A percentile compares a stretch with the other conserved stretches of the same genome.
phyloP scores from a whole-genome alignment of 306 rosid species.

The Hippophae tibetana region DNA sequence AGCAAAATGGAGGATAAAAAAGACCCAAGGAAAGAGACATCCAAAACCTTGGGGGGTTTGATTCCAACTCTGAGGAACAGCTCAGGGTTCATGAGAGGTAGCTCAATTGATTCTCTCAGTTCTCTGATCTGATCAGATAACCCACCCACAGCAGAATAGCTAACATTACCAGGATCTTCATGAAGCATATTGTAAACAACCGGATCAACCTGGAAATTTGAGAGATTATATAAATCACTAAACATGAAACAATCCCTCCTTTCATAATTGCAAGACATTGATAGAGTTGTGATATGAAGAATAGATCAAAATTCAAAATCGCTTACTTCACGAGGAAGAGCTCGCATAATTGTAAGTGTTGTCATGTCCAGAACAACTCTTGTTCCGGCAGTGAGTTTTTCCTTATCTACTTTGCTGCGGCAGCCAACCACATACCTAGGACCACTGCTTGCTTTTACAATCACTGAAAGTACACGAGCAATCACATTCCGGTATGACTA shows the following conservation, averaged over 20 bases:
- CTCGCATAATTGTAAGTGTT: constrained; percentile 83
- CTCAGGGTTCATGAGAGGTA: constrained; percentile 97
- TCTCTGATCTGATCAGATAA: constrained; percentile 96
- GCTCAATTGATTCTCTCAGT: constrained; percentile 83
- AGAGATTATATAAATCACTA: constrained; percentile 10
- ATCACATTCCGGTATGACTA: background rate
- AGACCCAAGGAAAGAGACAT: background rate
- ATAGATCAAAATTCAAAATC: constrained; percentile 1
- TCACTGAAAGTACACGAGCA: constrained; percentile 47
- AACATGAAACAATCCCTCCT: constrained; percentile 7
- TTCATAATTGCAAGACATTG: constrained; percentile 6
- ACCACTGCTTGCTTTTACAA: constrained; percentile 92
- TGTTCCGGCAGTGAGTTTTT: constrained; percentile 78
- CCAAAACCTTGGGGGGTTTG: constrained; percentile 86
- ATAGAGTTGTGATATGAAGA: background rate
- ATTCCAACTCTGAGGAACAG: constrained; percentile 91
- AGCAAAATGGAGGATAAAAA: background rate
- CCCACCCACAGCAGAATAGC: constrained; percentile 99
- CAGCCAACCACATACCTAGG: constrained; percentile 94
- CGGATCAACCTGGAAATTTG: constrained; percentile 71
- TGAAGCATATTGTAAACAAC: constrained; percentile 92
- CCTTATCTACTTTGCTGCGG: constrained; percentile 88
- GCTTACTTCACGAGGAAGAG: constrained; percentile 94
- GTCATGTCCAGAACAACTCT: constrained; percentile 96
- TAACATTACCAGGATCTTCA: constrained; percentile 95